phyloP scores from a whole-genome alignment of 1,139 yeast species.

The Kurtzmaniella quercitrusa region DNA sequence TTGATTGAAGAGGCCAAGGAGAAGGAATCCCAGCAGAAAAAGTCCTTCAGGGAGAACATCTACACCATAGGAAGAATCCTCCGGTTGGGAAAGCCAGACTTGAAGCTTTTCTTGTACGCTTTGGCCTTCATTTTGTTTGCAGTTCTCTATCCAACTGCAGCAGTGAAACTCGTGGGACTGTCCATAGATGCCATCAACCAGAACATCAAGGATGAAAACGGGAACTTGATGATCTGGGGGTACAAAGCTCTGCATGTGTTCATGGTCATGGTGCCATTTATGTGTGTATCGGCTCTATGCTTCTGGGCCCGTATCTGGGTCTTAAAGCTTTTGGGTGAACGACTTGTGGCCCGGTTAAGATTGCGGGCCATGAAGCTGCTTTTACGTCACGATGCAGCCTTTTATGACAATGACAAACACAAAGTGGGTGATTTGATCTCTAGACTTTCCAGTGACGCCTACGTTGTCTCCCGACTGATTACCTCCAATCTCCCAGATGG shows the following conservation, averaged over 20 bases:
- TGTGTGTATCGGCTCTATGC: conserved; percentile 41
- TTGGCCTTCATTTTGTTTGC: conserved; percentile 42
- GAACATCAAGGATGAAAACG: conserved; percentile 34
- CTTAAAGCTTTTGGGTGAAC: conserved; percentile 39
- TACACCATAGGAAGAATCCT: conserved; percentile 35
- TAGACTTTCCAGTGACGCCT: conserved; percentile 51
- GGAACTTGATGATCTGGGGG: conserved; percentile 43
- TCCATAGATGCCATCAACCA: conserved; percentile 43
- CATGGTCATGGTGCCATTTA: conserved; percentile 43
- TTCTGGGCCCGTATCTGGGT: conserved; percentile 51
- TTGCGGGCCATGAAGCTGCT: conserved; percentile 46
- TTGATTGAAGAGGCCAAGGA: conserved; percentile 32
- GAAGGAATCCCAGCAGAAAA: conserved; percentile 21
- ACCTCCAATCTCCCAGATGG: conserved; percentile 48
- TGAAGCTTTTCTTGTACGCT: conserved; percentile 35
- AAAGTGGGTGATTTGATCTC: conserved; percentile 55
- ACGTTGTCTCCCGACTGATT: conserved; percentile 44
- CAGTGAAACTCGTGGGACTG: conserved; percentile 45
- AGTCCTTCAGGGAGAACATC: conserved; percentile 31
- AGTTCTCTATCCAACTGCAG: conserved; percentile 43
- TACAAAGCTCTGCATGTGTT: conserved; percentile 40
- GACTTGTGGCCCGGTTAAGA: conserved; percentile 44
- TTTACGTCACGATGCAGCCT: conserved; percentile 47
- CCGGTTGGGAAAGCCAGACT: conserved; percentile 38
- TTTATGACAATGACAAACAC: conserved; percentile 49